phyloP scores from a whole-genome alignment of 129 eudicot species.

The Artemisia argyi region DNA sequence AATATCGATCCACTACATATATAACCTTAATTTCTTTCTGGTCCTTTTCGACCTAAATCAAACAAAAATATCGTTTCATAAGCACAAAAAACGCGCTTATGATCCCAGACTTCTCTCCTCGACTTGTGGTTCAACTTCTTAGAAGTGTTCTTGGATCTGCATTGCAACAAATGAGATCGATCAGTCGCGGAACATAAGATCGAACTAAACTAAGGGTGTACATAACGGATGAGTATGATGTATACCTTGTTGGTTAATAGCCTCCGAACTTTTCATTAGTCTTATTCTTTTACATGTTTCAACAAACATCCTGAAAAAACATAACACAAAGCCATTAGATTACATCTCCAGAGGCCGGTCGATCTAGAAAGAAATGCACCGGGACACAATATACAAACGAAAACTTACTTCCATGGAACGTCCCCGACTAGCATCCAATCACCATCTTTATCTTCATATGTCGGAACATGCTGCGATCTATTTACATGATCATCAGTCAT shows the following conservation, averaged over 20 bases:
- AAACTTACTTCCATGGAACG: conserved; percentile 91
- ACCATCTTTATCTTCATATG: conserved; percentile 89
- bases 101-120: conserved; percentile 1
- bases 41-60: conserved; percentile 16
- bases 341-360: background rate
- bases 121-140: background rate
- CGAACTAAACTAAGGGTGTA: background rate
- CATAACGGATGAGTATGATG: background rate
- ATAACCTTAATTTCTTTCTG: background rate
- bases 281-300: conserved; percentile 30
- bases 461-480: conserved; percentile 64
- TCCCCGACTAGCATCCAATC: conserved; percentile 88
- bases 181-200: background rate
- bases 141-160: conserved; percentile 5
- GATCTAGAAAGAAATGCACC: no score
- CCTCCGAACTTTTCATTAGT: conserved; percentile 30
- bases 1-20: conserved; percentile 19
- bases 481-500: conserved; percentile 53
- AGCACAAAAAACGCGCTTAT: background rate
- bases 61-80: background rate
- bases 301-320: conserved; percentile 33
- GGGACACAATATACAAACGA: no score
- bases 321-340: background rate
- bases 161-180: background rate
- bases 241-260: conserved; percentile 14